Base-by-base conservation (phyloP, 2,329 filamentous ascomycete genomes). In the Elsinoe australis region DNA sequence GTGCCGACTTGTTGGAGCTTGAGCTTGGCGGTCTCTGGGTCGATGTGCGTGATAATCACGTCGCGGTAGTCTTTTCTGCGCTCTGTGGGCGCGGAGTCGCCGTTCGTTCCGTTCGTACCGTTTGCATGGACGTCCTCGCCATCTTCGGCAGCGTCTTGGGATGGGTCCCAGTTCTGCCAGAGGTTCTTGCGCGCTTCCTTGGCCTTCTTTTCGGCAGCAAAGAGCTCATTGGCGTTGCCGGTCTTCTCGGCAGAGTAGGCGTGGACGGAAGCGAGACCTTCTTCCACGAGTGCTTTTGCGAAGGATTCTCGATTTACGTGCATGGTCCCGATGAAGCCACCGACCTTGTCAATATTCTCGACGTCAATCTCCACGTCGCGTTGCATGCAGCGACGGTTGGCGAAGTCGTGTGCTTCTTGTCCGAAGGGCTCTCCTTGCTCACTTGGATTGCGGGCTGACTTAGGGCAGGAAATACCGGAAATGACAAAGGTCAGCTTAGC, bases 251-350 rank as follows among this genome's bases (percentile, higher is more conserved):
- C 92, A 18, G 90, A 95, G 71, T 95, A 96, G 49, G 83, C 81
- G 64, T 96, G 90, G 12, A 98, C 90, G 15, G 83, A 83, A 12
- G 92, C 90, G 22, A 95, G 75, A 53, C 92, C 92, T 68, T 98
- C 92, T 67, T 96, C 92, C 1, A 98, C 80, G 1, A 98, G 77
- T 2, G 87, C 67, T 73, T 95, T 95, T 60, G 89, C 87, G 62
- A 98, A 94, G 71, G 86, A 96, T 69, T 96, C 90, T 47, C 89
- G 85, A 72, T 88, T 90, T 64, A 98, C 79, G 66, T 88, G 95
- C 18, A 98, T 75, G 10, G 87, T 86, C 49, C 92, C 92, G 57
- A 98, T 96, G 72, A 98, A 98, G 29, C 92, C 92, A 59, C 92
- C 92, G 19, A 92, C 83, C 74, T 95, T 96, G 74, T 98, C 92